These are phyloP conservation scores for Yamadazyma oceani DNA, from an alignment of 1,139 yeast species.

Conservation along the genomic window DNA sequence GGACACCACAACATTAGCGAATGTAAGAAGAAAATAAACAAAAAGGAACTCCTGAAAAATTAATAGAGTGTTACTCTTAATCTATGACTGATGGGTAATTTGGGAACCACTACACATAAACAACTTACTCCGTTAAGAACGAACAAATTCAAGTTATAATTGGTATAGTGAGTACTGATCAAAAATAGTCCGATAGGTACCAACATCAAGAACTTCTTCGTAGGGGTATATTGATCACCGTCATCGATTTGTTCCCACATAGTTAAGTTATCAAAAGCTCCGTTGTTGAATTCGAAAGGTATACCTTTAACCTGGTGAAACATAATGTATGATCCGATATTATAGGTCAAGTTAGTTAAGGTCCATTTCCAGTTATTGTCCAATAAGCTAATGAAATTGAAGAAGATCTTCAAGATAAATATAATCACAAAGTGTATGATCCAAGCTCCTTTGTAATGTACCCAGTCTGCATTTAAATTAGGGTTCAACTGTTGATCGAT, in stretches of 20 bases:
- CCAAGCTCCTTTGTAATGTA: slow-evolving; percentile 96
- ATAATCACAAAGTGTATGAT: slow-evolving; percentile 84
- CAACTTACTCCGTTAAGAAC: slow-evolving; percentile 80
- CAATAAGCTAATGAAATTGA: slow-evolving; percentile 67
- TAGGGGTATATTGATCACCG: slow-evolving; percentile 96
- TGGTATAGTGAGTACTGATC: slow-evolving; percentile 86
- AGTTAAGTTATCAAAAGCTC: slow-evolving; percentile 92
- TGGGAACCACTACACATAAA: slow-evolving; percentile 81
- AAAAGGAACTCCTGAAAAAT: background rate
- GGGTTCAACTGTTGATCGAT: slow-evolving; percentile 89
- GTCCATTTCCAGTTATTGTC: slow-evolving; percentile 92
- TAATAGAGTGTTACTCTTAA: slow-evolving; percentile 60
- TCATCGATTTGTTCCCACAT: slow-evolving; percentile 99
- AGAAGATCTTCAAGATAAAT: slow-evolving; percentile 67
- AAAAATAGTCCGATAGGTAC: slow-evolving; percentile 89
- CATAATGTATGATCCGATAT: slow-evolving; percentile 91
- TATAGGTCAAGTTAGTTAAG: slow-evolving; percentile 84
- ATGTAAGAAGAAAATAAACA: background rate
- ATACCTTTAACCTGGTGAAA: slow-evolving; percentile 96
- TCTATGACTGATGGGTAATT: slow-evolving; percentile 79
- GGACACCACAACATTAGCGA: background rate
- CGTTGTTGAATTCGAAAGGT: slow-evolving; percentile 94
- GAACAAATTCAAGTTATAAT: slow-evolving; percentile 78
- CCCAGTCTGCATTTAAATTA: slow-evolving; percentile 95
- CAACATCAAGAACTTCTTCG: slow-evolving; percentile 85